phyloP scores from a whole-genome alignment of 192 early-diverging fungal species.

The Backusella sp. region DNA sequence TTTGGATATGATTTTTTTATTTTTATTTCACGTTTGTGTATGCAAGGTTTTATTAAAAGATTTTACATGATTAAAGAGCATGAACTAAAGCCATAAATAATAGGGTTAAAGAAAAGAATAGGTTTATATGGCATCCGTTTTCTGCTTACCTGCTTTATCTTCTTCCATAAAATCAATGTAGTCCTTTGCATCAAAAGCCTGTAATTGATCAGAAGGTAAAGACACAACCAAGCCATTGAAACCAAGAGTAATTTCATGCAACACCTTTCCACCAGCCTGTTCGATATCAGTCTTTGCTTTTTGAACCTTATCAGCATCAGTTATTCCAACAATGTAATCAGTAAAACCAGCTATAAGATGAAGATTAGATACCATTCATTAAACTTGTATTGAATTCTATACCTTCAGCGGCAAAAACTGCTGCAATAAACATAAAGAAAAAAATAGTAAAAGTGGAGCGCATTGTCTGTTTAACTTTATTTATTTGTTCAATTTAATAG shows the following conservation, averaged over 20 bases:
- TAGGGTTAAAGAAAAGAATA: constrained; percentile 12
- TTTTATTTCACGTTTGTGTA: not conserved
- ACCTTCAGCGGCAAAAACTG: constrained; percentile 3
- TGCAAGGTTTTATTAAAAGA: not conserved
- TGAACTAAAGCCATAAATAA: not conserved
- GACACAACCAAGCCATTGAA: constrained; percentile 22
- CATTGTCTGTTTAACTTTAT: not conserved
- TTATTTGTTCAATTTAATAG: not conserved
- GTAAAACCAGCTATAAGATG: not conserved
- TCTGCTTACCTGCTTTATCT: constrained; percentile 25
- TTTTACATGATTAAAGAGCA: not conserved
- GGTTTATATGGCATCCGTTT: not conserved
- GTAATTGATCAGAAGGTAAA: constrained; percentile 20
- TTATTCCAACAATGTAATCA: constrained; percentile 21
- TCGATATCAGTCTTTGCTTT: constrained; percentile 28
- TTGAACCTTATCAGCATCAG: not conserved
- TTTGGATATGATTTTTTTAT: not conserved
- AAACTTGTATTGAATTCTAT: not conserved
- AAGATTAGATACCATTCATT: not conserved
- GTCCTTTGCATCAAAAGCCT: constrained; percentile 24
- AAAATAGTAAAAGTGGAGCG: not conserved
- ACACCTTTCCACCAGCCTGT: constrained; percentile 20
- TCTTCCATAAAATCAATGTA: constrained; percentile 33
- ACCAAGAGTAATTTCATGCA: constrained; percentile 21
- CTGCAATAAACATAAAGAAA: not conserved